Evolutionary conservation across 225 moss, liverwort and hornwort genomes (phyloP).

Genomic region (Neckera pumila): DNA sequence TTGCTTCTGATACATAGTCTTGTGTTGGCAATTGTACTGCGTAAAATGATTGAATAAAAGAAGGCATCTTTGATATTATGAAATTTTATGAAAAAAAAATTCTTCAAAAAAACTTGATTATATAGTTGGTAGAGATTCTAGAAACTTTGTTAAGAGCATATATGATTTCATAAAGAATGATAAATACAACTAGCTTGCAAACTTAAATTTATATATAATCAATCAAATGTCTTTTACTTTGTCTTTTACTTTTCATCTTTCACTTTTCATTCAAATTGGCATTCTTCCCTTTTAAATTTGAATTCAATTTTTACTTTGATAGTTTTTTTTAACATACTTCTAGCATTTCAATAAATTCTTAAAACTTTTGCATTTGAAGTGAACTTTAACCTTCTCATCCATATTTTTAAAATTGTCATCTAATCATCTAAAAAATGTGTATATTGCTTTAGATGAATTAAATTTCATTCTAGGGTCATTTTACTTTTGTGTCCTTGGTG

Average conservation of each 20-base stretch:
- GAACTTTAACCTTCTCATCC: background rate
- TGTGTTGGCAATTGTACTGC: background rate
- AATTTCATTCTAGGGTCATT: too few relatives aligned
- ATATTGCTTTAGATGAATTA: background rate
- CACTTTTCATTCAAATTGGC: background rate
- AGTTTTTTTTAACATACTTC: too few relatives aligned
- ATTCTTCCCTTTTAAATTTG: background rate
- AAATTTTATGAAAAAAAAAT: background rate
- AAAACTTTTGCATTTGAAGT: background rate
- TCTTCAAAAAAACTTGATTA: background rate
- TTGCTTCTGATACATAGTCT: background rate
- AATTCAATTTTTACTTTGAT: background rate
- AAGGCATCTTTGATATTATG: background rate
- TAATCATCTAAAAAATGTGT: background rate
- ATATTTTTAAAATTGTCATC: background rate
- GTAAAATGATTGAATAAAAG: background rate
- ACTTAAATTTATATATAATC: background rate
- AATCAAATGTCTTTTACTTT: background rate
- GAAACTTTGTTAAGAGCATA: background rate
- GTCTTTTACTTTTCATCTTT: background rate
- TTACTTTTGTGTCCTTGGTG: fast-evolving
- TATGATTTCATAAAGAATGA: background rate
- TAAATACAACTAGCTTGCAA: background rate
- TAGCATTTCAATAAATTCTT: background rate
- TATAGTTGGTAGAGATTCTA: background rate